These are phyloP conservation scores for Curvularia spicifera DNA, from an alignment of 2,329 filamentous ascomycete genomes.

Conservation along the genomic window DNA sequence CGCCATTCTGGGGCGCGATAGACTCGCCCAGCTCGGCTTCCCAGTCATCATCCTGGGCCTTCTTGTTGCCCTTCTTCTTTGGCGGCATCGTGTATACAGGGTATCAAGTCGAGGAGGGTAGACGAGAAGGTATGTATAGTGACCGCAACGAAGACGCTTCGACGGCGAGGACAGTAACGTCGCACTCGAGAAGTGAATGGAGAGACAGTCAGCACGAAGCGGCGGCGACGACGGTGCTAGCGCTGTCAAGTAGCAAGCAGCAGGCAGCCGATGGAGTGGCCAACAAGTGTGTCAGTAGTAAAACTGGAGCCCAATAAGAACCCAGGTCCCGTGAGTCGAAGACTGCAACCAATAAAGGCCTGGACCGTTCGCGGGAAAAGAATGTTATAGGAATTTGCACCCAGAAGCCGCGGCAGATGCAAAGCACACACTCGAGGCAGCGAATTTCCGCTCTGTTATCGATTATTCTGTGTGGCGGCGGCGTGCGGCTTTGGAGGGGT, in stretches of 20 bases:
- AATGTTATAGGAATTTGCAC: slow-evolving; percentile 22
- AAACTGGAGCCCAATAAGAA: slow-evolving; percentile 19
- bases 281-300: slow-evolving; percentile 5
- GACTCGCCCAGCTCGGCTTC: slow-evolving; percentile 88
- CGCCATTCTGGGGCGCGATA: slow-evolving; percentile 65
- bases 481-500: slow-evolving; percentile 24
- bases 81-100: slow-evolving; percentile 72
- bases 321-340: slow-evolving; percentile 31
- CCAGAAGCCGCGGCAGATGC: slow-evolving; percentile 30
- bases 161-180: slow-evolving; percentile 22
- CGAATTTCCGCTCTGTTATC: slow-evolving; percentile 34
- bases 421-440: slow-evolving; percentile 30
- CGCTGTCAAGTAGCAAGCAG: slow-evolving; percentile 1
- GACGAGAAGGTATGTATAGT: slow-evolving; percentile 4
- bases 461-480: slow-evolving; percentile 26
- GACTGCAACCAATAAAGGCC: slow-evolving; percentile 34
- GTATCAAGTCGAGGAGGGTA: background rate
- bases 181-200: slow-evolving; percentile 5
- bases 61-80: slow-evolving; percentile 94
- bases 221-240: slow-evolving; percentile 8
- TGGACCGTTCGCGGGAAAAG: slow-evolving; percentile 27
- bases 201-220: background rate
- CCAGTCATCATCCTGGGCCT: slow-evolving; percentile 91
- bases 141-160: slow-evolving; percentile 11
- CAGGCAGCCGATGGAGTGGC: slow-evolving; percentile 1